phyloP scores from a whole-genome alignment of 2,329 filamentous ascomycete genomes.

The Cercospora sp. region DNA sequence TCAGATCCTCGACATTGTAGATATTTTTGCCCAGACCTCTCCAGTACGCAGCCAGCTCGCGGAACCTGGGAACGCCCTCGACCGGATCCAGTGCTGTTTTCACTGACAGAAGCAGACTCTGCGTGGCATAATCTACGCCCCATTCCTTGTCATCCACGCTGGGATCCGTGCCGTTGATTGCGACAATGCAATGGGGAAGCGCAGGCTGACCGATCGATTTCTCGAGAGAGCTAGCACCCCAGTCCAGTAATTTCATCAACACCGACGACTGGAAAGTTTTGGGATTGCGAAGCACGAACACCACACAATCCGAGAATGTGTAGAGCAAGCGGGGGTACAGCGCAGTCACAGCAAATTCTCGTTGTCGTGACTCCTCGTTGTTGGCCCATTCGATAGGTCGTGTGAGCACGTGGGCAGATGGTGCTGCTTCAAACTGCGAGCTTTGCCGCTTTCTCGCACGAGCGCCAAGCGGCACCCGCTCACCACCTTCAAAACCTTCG shows the following conservation, averaged over 20 bases:
- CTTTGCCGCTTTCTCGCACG: slow-evolving; percentile 25
- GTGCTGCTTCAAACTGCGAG: slow-evolving; percentile 21
- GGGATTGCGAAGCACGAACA: slow-evolving; percentile 45
- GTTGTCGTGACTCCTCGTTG: slow-evolving; percentile 34
- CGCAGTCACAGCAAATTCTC: slow-evolving; percentile 43
- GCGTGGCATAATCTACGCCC: slow-evolving; percentile 38
- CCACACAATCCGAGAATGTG: slow-evolving; percentile 48
- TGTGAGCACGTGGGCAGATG: slow-evolving; percentile 26
- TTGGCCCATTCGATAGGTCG: slow-evolving; percentile 39
- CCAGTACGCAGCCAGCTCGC: slow-evolving; percentile 48
- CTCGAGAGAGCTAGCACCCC: slow-evolving; percentile 54
- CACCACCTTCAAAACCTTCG: slow-evolving; percentile 55
- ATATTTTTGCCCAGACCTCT: slow-evolving; percentile 44
- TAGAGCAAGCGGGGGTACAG: slow-evolving; percentile 47
- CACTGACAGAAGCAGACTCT: slow-evolving; percentile 38
- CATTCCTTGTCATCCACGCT: slow-evolving; percentile 38
- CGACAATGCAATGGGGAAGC: slow-evolving; percentile 57
- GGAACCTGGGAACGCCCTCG: slow-evolving; percentile 38
- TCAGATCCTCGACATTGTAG: slow-evolving; percentile 48
- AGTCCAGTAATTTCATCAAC: slow-evolving; percentile 47
- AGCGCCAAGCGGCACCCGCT: slow-evolving; percentile 42
- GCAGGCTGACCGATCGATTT: slow-evolving; percentile 57
- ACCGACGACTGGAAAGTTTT: slow-evolving; percentile 41
- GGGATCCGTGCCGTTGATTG: slow-evolving; percentile 43
- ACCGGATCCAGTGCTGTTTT: slow-evolving; percentile 35